These are phyloP conservation scores for Starmerella vitae DNA, from an alignment of 805 yeast species.

Conservation along the genomic window DNA sequence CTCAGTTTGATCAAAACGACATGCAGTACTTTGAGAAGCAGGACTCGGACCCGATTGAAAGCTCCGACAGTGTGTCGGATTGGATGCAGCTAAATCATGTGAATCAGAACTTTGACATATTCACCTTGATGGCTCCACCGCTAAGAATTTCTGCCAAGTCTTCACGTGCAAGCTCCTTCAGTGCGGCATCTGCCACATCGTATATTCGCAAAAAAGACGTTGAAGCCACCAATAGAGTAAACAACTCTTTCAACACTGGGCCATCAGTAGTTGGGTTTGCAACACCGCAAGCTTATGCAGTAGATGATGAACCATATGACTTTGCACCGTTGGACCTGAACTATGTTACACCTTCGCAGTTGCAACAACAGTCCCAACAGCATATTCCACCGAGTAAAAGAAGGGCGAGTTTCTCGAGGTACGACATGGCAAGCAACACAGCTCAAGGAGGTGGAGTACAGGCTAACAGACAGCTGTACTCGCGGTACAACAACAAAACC, in stretches of 20 bases:
- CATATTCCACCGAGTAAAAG: not conserved
- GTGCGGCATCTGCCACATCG: conserved; percentile 48
- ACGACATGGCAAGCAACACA: not conserved
- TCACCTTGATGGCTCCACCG: conserved; percentile 11
- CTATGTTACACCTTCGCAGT: conserved; percentile 7
- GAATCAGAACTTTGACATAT: conserved; percentile 17
- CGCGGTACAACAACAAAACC: not conserved
- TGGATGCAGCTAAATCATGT: conserved; percentile 15
- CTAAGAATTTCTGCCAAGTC: conserved; percentile 10
- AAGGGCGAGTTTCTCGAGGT: not conserved
- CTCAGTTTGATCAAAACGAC: not conserved
- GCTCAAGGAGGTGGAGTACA: conserved; percentile 4
- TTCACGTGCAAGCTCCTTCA: conserved; percentile 34
- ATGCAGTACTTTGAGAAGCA: not conserved
- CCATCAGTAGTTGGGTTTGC: conserved; percentile 69
- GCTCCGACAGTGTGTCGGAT: not conserved
- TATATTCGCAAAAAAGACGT: conserved; percentile 41
- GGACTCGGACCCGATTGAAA: not conserved
- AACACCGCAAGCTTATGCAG: conserved; percentile 48
- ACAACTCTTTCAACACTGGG: conserved; percentile 21
- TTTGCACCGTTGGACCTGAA: conserved; percentile 13
- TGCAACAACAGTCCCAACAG: conserved; percentile 8
- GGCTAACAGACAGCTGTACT: conserved; percentile 7
- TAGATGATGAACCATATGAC: conserved; percentile 22
- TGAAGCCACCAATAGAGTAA: conserved; percentile 14